Percentiles rank a stretch among this genome's conserved stretches.
Conservation (phyloP, 495 filamentous ascomycete genomes). For the Elasticomyces elasticus region DNA sequence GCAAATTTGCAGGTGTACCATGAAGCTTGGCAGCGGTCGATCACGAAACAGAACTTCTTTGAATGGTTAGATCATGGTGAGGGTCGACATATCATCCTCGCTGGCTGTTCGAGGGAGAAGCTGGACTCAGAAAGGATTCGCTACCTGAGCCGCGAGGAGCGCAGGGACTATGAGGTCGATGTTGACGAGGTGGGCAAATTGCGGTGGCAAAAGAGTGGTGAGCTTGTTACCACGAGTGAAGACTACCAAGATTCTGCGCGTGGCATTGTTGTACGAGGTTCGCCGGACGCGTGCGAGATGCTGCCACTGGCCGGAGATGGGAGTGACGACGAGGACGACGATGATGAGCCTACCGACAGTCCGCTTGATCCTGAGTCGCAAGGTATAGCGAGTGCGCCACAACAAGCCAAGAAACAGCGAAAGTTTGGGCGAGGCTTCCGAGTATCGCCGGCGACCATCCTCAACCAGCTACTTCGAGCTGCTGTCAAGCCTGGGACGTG, state of each 20-base stretch:
- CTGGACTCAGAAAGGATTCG: conserved; percentile 31
- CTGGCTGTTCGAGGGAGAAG: conserved; percentile 30
- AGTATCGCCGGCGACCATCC: conserved; percentile 54
- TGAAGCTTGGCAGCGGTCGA: conserved; percentile 61
- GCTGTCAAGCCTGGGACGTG: conserved; percentile 67
- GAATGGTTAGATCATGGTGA: conserved; percentile 82
- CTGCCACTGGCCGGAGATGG: not conserved
- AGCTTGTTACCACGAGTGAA: conserved; percentile 62
- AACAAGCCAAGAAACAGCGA: conserved; percentile 42
- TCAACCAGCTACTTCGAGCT: conserved; percentile 61
- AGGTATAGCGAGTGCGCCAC: conserved; percentile 39
- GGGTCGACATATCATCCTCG: conserved; percentile 26
- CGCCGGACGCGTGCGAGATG: conserved; percentile 26
- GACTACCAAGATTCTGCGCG: conserved; percentile 62
- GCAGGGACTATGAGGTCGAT: conserved; percentile 31
- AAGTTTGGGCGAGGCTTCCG: conserved; percentile 52
- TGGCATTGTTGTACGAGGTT: conserved; percentile 61
- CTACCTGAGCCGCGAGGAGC: conserved; percentile 33
- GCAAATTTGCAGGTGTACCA: conserved; percentile 73
- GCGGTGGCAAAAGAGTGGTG: conserved; percentile 51
- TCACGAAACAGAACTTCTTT: conserved; percentile 79
- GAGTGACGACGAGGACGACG: not conserved
- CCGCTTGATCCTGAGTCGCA: not conserved
- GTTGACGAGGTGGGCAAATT: conserved; percentile 29
- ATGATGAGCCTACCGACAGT: not conserved